phyloP scores from a whole-genome alignment of 805 yeast species.

The Candida easanensis region DNA sequence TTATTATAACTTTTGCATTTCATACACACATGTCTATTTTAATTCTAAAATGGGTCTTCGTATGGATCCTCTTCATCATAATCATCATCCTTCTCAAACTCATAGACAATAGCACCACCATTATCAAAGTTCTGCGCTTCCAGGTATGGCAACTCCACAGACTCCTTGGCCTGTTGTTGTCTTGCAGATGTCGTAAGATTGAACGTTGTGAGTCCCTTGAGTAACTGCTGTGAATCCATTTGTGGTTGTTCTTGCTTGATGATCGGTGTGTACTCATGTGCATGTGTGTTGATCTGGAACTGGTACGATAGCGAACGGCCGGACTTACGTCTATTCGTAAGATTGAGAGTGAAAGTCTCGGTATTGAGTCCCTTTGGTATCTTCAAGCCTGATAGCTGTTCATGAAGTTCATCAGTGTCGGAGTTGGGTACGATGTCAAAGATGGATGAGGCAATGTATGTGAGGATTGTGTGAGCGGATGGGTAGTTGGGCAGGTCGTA shows the following conservation, averaged over 20 bases:
- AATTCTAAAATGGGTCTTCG: conserved; percentile 79
- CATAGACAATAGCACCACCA: conserved; percentile 95
- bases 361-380: conserved; percentile 55
- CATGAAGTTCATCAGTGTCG: conserved; percentile 45
- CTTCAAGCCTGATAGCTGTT: conserved; percentile 35
- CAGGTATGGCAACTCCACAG: conserved; percentile 87
- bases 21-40: not conserved
- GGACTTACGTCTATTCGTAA: conserved; percentile 76
- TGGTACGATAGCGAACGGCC: conserved; percentile 69
- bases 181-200: conserved; percentile 72
- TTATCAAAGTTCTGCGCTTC: conserved; percentile 77
- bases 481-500: conserved; percentile 46
- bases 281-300: conserved; percentile 48
- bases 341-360: conserved; percentile 40
- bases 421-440: conserved; percentile 54
- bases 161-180: conserved; percentile 75
- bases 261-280: conserved; percentile 39
- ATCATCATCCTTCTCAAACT: conserved; percentile 95
- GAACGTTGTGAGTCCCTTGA: conserved; percentile 82
- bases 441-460: conserved; percentile 73
- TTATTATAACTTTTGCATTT: not conserved
- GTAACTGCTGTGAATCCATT: conserved; percentile 44
- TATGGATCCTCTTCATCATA: conserved; percentile 98
- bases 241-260: conserved; percentile 27
- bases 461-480: conserved; percentile 45